phyloP scores from a whole-genome alignment of 2,329 filamentous ascomycete genomes.

The Diaporthe eres region DNA sequence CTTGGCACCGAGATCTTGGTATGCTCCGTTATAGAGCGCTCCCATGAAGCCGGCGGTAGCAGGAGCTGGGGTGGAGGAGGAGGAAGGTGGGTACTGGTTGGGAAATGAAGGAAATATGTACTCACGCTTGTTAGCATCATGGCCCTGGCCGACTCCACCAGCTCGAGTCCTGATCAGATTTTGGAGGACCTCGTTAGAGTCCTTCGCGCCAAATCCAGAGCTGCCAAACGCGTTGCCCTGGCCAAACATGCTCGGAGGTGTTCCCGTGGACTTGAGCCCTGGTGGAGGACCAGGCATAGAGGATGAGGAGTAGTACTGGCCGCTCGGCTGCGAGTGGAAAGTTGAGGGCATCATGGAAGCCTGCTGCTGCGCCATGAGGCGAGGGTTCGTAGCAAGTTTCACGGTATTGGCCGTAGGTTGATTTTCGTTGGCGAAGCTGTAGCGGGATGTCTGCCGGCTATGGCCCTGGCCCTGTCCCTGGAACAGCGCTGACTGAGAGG shows the following conservation, averaged over 20 bases:
- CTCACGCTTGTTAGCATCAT: slow-evolving; percentile 97
- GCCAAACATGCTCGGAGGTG: slow-evolving; percentile 94
- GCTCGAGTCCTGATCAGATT: slow-evolving; percentile 82
- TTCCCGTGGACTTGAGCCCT: slow-evolving; percentile 94
- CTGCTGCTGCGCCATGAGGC: slow-evolving; percentile 83
- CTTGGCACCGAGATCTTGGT: slow-evolving; percentile 94
- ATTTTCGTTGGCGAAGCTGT: slow-evolving; percentile 87
- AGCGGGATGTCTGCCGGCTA: slow-evolving; percentile 86
- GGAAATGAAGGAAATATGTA: slow-evolving; percentile 94
- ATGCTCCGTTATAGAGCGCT: slow-evolving; percentile 92
- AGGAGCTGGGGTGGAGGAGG: slow-evolving; percentile 87
- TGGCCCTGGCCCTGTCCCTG: slow-evolving; percentile 73
- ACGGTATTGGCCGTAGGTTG: slow-evolving; percentile 74
- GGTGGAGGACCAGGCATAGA: slow-evolving; percentile 95
- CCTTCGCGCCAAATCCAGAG: slow-evolving; percentile 80
- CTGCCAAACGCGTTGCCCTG: slow-evolving; percentile 88
- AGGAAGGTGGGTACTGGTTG: slow-evolving; percentile 86
- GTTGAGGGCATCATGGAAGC: slow-evolving; percentile 85
- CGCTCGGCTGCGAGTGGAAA: slow-evolving; percentile 71
- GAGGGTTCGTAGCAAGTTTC: slow-evolving; percentile 83
- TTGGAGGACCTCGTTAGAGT: slow-evolving; percentile 82
- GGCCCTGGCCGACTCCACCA: slow-evolving; percentile 77
- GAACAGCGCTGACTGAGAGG: slow-evolving; percentile 65
- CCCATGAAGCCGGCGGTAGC: slow-evolving; percentile 85
- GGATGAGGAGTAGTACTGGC: slow-evolving; percentile 81